These are phyloP conservation scores for Talaromyces sp. DNA, from an alignment of 2,329 filamentous ascomycete genomes.

Conservation along the genomic window DNA sequence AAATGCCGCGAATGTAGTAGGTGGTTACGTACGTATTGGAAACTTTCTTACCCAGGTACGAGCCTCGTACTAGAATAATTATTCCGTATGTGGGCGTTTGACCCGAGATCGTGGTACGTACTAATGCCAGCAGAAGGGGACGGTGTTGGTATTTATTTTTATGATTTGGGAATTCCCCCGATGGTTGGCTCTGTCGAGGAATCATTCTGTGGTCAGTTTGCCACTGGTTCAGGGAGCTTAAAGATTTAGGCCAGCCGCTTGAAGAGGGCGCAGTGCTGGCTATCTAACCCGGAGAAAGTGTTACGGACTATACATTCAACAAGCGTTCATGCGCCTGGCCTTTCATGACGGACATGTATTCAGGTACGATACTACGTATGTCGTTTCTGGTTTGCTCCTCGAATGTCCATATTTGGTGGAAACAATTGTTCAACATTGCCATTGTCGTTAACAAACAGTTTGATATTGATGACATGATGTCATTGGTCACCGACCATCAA, in stretches of 20 bases:
- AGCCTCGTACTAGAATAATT: not conserved
- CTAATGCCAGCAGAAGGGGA: not conserved
- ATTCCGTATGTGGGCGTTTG: not conserved
- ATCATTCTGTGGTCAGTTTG: not conserved
- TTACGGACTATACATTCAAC: not conserved
- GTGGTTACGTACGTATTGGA: not conserved
- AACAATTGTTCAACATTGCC: not conserved
- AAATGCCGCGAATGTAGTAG: not conserved
- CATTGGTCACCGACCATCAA: not conserved
- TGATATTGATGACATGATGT: not conserved
- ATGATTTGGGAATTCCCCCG: not conserved
- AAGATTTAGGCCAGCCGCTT: not conserved
- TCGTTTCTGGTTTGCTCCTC: not conserved
- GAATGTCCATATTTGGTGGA: not conserved
- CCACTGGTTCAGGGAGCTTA: not conserved
- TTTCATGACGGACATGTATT: not conserved
- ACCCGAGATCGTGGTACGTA: not conserved
- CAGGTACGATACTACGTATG: not conserved
- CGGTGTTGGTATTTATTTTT: not conserved
- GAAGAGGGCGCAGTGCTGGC: not conserved
- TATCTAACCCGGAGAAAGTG: not conserved
- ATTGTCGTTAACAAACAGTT: not conserved
- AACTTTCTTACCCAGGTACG: not conserved
- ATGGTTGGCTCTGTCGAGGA: not conserved
- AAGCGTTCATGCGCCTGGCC: not conserved